Base-by-base conservation (phyloP, 345 rosid genomes). In the rapeseed (Brassica napus) region DNA sequence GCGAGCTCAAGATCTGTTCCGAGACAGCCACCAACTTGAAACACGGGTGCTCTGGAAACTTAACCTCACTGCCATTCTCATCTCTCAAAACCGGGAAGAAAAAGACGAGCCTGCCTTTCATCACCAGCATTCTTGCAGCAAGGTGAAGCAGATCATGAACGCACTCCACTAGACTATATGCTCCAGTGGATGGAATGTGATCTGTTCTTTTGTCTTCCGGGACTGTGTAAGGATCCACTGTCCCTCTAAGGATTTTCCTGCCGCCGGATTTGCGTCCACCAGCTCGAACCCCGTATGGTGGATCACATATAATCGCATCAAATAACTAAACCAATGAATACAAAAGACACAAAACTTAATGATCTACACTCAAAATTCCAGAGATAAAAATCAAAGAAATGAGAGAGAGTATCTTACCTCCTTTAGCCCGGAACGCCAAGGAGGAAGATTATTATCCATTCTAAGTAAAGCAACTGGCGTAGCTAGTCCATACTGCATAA, bases 191-290 rank as follows among this genome's bases (percentile, higher is more conserved):
- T 63, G 99, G 99, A 73, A 91, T 91, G 83, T 93, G 99, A 82
- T 80, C 89, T 16, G 84, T 87, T 79, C 97, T 90, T 80, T 93
- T 92, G 71, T 93, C 97, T 14, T 95, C 97, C 7, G 98, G 96
- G 70, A 95, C 94, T 1, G 88, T 89, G 87, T 95, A 95, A 21
- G 99, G 97, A 8, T 85, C 92, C 42, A 89, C 86, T 7, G 74
- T 86, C 55, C 99, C 99, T 80, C 91, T 90, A 2, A 93, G 87
- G 76, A 95, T 84, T 84, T 95, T 95, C 30, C 99, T 79, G 18
- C 98, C 99, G 66, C 99, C 98, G 0, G 99, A 93, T 77, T 95
- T 95, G 23, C 94, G 92, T n/a, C 97, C 99, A 47, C 99, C 94
- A 68, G 99, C 99, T 23, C 98, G 88, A 76, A 95, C 98, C 4